Conservation (phyloP, 208 protist species). For the Balamuthia mandrillaris region DNA sequence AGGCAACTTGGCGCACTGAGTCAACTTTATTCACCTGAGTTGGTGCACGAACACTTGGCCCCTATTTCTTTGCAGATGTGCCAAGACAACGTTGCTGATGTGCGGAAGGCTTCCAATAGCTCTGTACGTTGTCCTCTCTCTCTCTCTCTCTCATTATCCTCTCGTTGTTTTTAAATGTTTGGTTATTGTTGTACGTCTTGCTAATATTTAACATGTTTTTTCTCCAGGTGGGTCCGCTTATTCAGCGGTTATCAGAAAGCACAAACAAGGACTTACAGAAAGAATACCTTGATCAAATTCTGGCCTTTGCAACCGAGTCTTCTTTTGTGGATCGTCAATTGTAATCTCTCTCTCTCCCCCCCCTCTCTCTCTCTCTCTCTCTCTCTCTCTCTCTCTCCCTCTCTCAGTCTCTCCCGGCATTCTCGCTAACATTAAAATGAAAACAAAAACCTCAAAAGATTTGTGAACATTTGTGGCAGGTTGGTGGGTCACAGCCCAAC, state of each 20-base stretch:
- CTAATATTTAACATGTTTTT: no score
- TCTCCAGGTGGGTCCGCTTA: conserved; percentile 8
- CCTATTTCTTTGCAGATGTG: conserved; percentile 11
- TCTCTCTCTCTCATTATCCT: no score
- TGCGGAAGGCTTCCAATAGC: conserved; percentile 6
- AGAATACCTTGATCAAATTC: conserved; percentile 12
- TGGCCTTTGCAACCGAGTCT: conserved; percentile 3
- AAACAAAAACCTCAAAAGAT: no score
- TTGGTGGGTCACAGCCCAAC: not conserved
- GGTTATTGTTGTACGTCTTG: no score
- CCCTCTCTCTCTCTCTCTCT: no score
- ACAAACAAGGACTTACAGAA: not conserved
- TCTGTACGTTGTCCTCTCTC: not conserved
- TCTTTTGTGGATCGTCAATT: conserved; percentile 20
- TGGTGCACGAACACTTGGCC: conserved; percentile 14
- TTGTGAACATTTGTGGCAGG: not conserved
- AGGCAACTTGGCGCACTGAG: conserved; percentile 18
- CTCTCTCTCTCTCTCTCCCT: no score
- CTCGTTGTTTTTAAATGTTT: no score
- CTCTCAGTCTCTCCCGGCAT: no score
- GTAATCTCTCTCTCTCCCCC: not conserved
- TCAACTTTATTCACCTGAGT: not conserved
- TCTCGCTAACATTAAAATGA: no score
- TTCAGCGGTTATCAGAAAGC: not conserved
- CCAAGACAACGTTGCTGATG: not conserved